Base-by-base conservation (phyloP, 345 rosid species). In the Pugionium cornutum region DNA sequence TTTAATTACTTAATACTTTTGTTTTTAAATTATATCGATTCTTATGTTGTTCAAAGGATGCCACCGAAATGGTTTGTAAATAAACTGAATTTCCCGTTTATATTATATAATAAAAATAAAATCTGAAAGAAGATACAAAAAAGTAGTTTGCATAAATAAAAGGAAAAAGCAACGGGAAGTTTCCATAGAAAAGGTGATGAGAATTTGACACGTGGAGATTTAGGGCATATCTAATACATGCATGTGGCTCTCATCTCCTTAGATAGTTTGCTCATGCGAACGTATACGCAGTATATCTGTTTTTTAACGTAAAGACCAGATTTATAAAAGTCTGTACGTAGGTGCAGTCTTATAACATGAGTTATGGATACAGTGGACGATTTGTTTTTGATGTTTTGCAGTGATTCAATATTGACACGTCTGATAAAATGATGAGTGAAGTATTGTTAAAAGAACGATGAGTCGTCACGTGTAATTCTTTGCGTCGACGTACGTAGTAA, bases 341-440 rank as follows among this genome's bases (percentile, higher is more conserved):
- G 18, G 18, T 18, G 18, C 18, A 7, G 11, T 26, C 8, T 35
- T 53, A 18, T 37, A 18, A 46, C 1, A 51, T 10, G 25, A 52
- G 28, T 10, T 29, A 36, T 18, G 49, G 64, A 37, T 41, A 41
- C 10, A 2, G 54, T 67, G 39, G 64, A 57, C 41, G 49, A 37
- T 3, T 3, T 37, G 33, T 57, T 9, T 56, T 46, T 18, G 28
- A 43, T 37, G 5, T 47, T 48, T 30, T 27, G 27, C 7, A 31
- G 44, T 46, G 3, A 35, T 32, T 30, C 25, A 9, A 1, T 27
- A 4, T 27, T 4, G 53, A 43, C 73, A 69, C 73, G 53, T 59
- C 53, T 5, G 4, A 35, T 8, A 5, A 42, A 10, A 33, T 42
- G 60, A 9, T 42, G 36, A 43, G 3, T 8, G 58, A 0, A 1